These are phyloP conservation scores for Cercospora zeina DNA, from an alignment of 2,329 filamentous ascomycete species.

Conservation along the genomic window DNA sequence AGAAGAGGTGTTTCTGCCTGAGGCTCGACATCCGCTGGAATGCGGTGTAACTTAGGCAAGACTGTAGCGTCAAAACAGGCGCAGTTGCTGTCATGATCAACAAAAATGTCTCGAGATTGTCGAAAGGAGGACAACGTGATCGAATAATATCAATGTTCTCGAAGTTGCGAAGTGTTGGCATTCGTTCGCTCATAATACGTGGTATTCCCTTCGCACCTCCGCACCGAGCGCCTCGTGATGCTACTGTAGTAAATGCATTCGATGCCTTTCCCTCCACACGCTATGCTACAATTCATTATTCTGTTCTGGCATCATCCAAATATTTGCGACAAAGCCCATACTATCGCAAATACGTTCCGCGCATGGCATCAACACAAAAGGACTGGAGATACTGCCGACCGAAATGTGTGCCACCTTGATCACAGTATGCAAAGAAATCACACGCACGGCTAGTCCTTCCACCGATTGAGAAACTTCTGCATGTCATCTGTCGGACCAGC, in stretches of 20 bases:
- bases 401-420: background rate
- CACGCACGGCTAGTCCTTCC: conserved; percentile 54
- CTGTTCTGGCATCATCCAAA: background rate
- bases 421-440: background rate
- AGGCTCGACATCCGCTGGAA: background rate
- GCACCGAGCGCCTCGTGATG: background rate
- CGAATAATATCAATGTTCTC: background rate
- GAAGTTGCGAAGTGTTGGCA: background rate
- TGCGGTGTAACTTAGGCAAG: background rate
- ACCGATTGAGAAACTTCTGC: conserved; percentile 59
- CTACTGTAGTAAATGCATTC: background rate
- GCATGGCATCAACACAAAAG: background rate
- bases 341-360: background rate
- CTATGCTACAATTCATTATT: background rate
- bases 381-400: background rate
- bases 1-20: background rate
- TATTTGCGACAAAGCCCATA: background rate
- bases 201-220: background rate
- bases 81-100: too few species aligned
- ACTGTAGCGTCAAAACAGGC: background rate
- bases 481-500: conserved; percentile 55
- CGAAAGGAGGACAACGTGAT: too few species aligned
- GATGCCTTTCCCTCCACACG: background rate
- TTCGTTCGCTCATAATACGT: conserved; percentile 10
- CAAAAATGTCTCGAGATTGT: too few species aligned